Conservation (phyloP, 2,329 filamentous ascomycete genomes). For the Paraconiothyrium brasiliense region DNA sequence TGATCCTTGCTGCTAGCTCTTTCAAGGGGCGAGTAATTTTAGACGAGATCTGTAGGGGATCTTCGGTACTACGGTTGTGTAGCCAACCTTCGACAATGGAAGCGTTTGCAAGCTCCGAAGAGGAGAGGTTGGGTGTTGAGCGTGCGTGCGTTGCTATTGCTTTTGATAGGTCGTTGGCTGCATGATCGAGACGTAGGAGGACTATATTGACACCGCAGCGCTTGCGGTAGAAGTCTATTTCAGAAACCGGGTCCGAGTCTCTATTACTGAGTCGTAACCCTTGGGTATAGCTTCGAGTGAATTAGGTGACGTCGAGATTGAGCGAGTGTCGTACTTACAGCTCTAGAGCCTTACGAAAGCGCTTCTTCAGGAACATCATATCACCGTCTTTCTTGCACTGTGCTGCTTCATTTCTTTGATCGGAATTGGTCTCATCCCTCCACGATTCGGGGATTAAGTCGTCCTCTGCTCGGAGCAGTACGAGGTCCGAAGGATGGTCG, state of each 20-base stretch:
- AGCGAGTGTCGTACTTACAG: slow-evolving; percentile 20
- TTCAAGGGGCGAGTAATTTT: slow-evolving; percentile 26
- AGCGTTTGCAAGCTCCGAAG: slow-evolving; percentile 17
- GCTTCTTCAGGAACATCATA: slow-evolving; percentile 37
- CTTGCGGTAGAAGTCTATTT: slow-evolving; percentile 34
- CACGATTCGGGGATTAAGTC: slow-evolving; percentile 21
- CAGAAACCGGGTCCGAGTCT: slow-evolving; percentile 9
- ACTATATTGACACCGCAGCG: slow-evolving; percentile 37
- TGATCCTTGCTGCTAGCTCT: slow-evolving; percentile 32
- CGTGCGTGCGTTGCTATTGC: slow-evolving; percentile 27
- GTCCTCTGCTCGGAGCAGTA: slow-evolving; percentile 20
- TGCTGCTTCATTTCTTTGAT: slow-evolving; percentile 7
- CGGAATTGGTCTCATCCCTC: slow-evolving; percentile 13
- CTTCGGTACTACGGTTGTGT: slow-evolving; percentile 23
- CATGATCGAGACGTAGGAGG: slow-evolving; percentile 36
- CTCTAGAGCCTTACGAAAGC: slow-evolving; percentile 31
- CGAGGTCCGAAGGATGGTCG: slow-evolving; percentile 37
- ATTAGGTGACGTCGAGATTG: background rate
- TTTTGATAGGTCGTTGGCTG: slow-evolving; percentile 28
- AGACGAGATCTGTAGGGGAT: slow-evolving; percentile 24
- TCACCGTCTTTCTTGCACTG: slow-evolving; percentile 38
- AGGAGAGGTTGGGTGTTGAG: slow-evolving; percentile 14
- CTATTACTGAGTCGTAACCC: slow-evolving; percentile 15
- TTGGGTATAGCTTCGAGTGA: slow-evolving; percentile 26
- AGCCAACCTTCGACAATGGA: slow-evolving; percentile 28